Evolutionary conservation across 352 stramenopile genomes (phyloP).

Genomic region (Phytophthora fragariae): DNA sequence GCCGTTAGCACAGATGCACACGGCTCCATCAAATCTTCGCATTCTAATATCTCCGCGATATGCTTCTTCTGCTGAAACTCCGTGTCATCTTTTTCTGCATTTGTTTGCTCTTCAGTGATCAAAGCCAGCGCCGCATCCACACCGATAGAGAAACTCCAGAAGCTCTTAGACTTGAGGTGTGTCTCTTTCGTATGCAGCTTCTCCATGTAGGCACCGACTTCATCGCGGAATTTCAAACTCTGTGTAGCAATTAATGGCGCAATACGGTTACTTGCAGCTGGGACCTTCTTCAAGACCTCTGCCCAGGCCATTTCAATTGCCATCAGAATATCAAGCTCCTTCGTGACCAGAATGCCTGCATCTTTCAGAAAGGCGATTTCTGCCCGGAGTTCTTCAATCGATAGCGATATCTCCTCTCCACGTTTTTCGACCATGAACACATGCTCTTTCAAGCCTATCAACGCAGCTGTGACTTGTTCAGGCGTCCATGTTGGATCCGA

Average conservation of each 20-base stretch:
- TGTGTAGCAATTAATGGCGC: slow-evolving; percentile 69
- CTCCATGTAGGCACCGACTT: slow-evolving; percentile 88
- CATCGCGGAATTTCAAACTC: slow-evolving; percentile 66
- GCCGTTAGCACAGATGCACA: slow-evolving; percentile 71
- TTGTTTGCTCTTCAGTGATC: slow-evolving; percentile 50
- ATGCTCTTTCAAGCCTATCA: slow-evolving; percentile 82
- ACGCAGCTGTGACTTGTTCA: slow-evolving; percentile 64
- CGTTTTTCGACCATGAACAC: slow-evolving; percentile 83
- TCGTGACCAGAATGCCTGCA: slow-evolving; percentile 57
- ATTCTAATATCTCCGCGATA: slow-evolving; percentile 94
- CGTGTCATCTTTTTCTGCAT: slow-evolving; percentile 45
- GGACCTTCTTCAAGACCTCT: slow-evolving; percentile 73
- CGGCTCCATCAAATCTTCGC: slow-evolving; percentile 88
- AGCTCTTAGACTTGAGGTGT: slow-evolving; percentile 58
- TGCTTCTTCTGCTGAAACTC: slow-evolving; percentile 77
- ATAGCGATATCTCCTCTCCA: slow-evolving; percentile 63
- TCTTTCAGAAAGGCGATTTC: slow-evolving; percentile 76
- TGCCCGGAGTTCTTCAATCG: slow-evolving; percentile 72
- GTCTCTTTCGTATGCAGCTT: slow-evolving; percentile 71
- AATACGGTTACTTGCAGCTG: slow-evolving; percentile 69
- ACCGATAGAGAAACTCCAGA: slow-evolving; percentile 70
- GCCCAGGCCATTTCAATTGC: slow-evolving; percentile 66
- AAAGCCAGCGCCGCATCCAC: slow-evolving; percentile 47
- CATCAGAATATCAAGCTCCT: slow-evolving; percentile 63
- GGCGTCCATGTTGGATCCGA: slow-evolving; percentile 64